These are phyloP conservation scores for Rubia tinctorum DNA, from an alignment of 305 asterid genomes.

Conservation along the genomic window DNA sequence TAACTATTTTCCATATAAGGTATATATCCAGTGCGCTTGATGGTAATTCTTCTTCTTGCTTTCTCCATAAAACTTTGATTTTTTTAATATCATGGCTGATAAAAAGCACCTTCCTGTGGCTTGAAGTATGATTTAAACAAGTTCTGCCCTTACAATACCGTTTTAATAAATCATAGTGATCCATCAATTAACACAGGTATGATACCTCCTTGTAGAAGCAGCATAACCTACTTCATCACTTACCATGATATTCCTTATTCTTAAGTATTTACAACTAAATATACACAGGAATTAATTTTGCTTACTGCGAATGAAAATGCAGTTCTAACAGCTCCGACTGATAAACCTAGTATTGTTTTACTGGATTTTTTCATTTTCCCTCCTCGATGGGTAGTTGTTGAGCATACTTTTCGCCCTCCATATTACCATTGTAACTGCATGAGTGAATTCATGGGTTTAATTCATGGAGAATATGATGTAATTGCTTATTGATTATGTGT, in stretches of 20 bases:
- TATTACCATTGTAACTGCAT: constrained; percentile 97
- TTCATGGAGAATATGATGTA: constrained; percentile 93
- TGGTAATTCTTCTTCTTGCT: background rate
- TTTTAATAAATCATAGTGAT: constrained; percentile 85
- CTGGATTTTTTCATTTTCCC: constrained; percentile 98
- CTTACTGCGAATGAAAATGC: constrained; percentile 26
- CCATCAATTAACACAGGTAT: constrained; percentile 96
- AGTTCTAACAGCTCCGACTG: constrained; percentile 96
- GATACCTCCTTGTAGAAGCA: constrained; percentile 3
- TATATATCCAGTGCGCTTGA: constrained; percentile 18
- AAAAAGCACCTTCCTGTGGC: constrained; percentile 18
- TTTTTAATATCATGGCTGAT: constrained; percentile 24
- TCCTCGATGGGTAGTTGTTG: constrained; percentile 96
- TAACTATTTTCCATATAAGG: constrained; percentile 91
- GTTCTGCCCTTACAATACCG: constrained; percentile 95
- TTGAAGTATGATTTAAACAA: constrained; percentile 89
- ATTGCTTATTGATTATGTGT: background rate
- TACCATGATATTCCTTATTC: background rate
- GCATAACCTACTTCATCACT: background rate
- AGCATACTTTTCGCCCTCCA: constrained; percentile 97
- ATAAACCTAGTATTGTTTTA: constrained; percentile 88
- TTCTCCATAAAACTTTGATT: constrained; percentile 5
- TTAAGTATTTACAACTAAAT: constrained; percentile 2
- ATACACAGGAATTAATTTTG: constrained; percentile 7
- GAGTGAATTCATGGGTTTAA: constrained; percentile 83